A percentile compares a stretch with the other conserved stretches of the same genome.
phyloP scores from a whole-genome alignment of 1,284 basidiomycete species.

The Fomitiporia mediterranea region DNA sequence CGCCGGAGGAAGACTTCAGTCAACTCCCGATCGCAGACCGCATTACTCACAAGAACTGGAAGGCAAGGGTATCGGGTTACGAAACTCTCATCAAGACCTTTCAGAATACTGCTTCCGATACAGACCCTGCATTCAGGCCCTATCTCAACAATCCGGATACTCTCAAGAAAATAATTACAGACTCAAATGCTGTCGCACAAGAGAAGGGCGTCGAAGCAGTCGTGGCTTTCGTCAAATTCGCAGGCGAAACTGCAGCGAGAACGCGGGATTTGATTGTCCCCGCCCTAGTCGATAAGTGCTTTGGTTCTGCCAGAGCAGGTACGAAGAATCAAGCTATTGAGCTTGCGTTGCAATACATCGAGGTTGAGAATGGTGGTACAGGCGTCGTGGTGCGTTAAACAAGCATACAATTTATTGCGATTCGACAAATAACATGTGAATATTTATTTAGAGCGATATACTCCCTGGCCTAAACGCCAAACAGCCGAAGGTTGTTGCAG shows the following conservation, averaged over 20 bases:
- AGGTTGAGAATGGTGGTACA: conserved; percentile 87
- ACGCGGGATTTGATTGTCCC: conserved; percentile 82
- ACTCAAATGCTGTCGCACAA: conserved; percentile 96
- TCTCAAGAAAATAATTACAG: conserved; percentile 84
- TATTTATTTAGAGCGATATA: conserved; percentile 79
- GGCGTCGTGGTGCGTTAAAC: conserved; percentile 76
- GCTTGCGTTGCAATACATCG: conserved; percentile 85
- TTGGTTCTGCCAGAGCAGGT: conserved; percentile 86
- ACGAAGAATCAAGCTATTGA: conserved; percentile 91
- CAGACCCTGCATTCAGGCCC: conserved; percentile 90
- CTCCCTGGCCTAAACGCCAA: conserved; percentile 85
- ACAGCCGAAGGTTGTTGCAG: conserved; percentile 92
- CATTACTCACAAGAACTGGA: conserved; percentile 96
- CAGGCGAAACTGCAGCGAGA: conserved; percentile 82
- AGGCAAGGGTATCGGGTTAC: conserved; percentile 93
- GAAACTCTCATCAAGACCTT: conserved; percentile 85
- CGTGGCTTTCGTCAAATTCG: conserved; percentile 82
- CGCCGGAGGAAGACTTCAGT: conserved; percentile 92
- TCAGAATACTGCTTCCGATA: conserved; percentile 84
- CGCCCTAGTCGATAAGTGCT: conserved; percentile 91
- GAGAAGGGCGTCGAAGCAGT: conserved; percentile 94
- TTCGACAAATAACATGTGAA: conserved; percentile 27
- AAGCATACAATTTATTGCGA: background rate
- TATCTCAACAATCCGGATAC: conserved; percentile 75
- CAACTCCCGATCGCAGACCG: conserved; percentile 78